Percentiles rank a stretch among this genome's conserved stretches.
These are phyloP conservation scores for Camellia lanceoleosa DNA, from an alignment of 148 eudicot genomes.

Conservation along the genomic window DNA sequence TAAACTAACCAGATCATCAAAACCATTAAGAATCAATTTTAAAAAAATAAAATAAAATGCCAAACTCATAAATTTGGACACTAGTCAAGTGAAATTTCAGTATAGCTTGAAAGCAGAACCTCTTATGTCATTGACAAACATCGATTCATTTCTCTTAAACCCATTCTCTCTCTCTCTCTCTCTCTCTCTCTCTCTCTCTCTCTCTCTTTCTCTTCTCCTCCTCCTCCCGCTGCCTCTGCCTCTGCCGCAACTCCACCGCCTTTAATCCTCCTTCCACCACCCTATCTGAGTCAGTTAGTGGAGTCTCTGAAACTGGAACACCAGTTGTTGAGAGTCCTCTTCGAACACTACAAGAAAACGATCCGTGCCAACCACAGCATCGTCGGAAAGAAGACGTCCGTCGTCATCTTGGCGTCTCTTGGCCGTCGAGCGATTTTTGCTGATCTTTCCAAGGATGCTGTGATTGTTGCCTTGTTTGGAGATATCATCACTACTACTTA, in stretches of 20 bases:
- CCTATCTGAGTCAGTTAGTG: conserved; percentile 27
- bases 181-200: too few relatives aligned
- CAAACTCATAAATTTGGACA: too few relatives aligned
- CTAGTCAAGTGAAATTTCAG: too few relatives aligned
- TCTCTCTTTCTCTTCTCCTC: neutral
- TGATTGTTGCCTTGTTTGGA: too few relatives aligned
- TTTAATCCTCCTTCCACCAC: neutral
- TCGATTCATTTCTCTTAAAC: too few relatives aligned
- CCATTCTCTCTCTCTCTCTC: too few relatives aligned
- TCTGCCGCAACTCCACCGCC: conserved; percentile 35
- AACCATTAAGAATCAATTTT: neutral
- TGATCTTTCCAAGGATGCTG: too few relatives aligned
- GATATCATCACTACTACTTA: too few relatives aligned
- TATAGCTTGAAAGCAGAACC: too few relatives aligned
- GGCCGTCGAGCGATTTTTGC: conserved; percentile 21
- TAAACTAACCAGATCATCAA: neutral
- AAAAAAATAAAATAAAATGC: too few relatives aligned
- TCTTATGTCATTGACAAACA: too few relatives aligned
- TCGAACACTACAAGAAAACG: conserved; percentile 93
- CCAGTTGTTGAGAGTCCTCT: conserved; percentile 86
- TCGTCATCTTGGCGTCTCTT: conserved; percentile 53
- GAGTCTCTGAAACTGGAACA: conserved; percentile 82
- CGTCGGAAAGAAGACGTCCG: conserved; percentile 74
- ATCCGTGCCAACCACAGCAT: conserved; percentile 76
- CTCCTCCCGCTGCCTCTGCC: conserved; percentile 11